Conservation (phyloP, 805 yeast species). For the Yarrowia sp. region DNA sequence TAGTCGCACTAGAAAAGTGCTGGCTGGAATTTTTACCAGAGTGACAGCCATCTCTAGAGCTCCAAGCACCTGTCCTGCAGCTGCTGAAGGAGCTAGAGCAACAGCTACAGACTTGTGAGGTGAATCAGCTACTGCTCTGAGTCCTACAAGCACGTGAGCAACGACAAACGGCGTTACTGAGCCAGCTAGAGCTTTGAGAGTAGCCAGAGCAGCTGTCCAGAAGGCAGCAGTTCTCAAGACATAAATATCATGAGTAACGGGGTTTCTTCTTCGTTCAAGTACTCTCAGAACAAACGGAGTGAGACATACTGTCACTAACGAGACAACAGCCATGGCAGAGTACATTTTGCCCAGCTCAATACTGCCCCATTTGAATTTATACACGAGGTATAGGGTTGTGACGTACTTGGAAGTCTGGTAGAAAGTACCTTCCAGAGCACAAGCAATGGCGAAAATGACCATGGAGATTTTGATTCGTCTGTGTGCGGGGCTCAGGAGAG, state of each 20-base stretch:
- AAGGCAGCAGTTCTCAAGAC: neutral
- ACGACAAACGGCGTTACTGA: neutral
- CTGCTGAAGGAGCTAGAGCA: slow-evolving; percentile 6
- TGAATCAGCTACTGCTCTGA: neutral
- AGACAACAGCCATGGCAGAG: neutral
- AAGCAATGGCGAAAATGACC: slow-evolving; percentile 2
- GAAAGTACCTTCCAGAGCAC: slow-evolving; percentile 13
- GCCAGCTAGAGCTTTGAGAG: slow-evolving; percentile 1
- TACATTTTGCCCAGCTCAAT: neutral
- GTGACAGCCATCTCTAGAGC: slow-evolving; percentile 11
- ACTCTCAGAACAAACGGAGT: neutral
- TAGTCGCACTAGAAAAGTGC: neutral
- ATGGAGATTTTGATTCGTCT: slow-evolving; percentile 8
- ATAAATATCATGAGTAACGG: slow-evolving; percentile 8
- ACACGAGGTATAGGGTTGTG: neutral
- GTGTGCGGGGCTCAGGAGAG: neutral
- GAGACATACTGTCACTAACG: neutral
- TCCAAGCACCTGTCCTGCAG: slow-evolving; percentile 18
- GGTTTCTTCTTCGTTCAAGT: slow-evolving; percentile 2
- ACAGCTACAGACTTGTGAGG: slow-evolving; percentile 17
- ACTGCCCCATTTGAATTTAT: neutral
- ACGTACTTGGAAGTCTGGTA: slow-evolving; percentile 10
- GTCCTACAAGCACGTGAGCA: slow-evolving; percentile 8
- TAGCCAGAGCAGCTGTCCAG: neutral
- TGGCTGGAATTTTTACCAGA: slow-evolving; percentile 5